These are phyloP conservation scores for Podaxis sp. DNA, from an alignment of 768 basidiomycete genomes.

Conservation along the genomic window DNA sequence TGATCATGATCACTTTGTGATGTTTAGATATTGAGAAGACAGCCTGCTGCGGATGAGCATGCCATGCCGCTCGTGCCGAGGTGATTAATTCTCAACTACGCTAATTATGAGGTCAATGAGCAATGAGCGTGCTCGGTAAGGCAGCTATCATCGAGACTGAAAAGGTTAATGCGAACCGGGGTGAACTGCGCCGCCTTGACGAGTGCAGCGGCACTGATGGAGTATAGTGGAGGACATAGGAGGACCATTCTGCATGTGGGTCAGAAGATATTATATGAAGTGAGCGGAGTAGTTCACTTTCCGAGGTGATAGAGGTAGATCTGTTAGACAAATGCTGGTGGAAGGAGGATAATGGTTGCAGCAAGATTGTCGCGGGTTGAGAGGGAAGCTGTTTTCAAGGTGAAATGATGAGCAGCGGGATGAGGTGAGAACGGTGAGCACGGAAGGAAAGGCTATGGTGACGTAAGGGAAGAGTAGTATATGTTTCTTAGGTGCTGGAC, in stretches of 20 bases:
- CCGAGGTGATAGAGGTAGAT: background rate
- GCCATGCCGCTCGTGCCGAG: background rate
- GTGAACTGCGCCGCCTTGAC: background rate
- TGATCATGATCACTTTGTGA: no score
- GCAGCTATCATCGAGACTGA: background rate
- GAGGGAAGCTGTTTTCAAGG: background rate
- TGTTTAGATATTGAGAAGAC: no score
- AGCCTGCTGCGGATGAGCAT: no score
- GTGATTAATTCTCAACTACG: background rate
- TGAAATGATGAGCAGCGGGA: background rate
- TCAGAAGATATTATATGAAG: background rate
- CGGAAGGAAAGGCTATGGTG: background rate
- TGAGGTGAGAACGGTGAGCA: background rate
- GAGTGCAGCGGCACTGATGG: background rate
- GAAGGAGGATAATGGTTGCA: background rate
- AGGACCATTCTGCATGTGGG: background rate
- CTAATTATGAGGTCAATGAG: background rate
- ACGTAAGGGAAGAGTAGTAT: background rate
- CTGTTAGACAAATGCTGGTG: background rate
- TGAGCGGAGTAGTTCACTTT: background rate
- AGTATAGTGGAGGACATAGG: background rate
- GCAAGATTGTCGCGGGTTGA: background rate
- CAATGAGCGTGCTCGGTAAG: background rate
- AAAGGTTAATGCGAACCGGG: background rate
- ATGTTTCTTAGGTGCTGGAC: background rate